These are phyloP conservation scores for Argentina anserina DNA, from an alignment of 306 rosid species.

Conservation along the genomic window DNA sequence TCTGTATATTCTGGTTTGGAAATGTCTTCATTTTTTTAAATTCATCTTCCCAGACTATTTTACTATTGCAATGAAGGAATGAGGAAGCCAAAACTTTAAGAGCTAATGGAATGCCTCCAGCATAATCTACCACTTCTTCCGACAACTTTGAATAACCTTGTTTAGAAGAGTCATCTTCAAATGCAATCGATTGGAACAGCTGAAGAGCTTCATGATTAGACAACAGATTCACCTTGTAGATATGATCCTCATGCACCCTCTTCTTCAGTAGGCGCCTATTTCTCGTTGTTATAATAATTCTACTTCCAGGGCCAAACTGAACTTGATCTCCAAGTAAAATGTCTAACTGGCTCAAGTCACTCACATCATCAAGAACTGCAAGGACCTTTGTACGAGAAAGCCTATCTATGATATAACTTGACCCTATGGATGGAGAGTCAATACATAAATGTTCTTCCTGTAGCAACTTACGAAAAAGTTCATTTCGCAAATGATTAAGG, in stretches of 20 bases:
- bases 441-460: too few relatives aligned
- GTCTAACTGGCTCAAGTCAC: too few relatives aligned
- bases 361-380: too few relatives aligned
- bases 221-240: constrained; percentile 5
- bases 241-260: neutral
- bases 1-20: neutral
- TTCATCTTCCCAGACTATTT: neutral
- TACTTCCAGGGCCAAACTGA: too few relatives aligned
- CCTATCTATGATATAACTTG: too few relatives aligned
- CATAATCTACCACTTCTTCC: neutral
- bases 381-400: too few relatives aligned
- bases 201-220: neutral
- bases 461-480: too few relatives aligned
- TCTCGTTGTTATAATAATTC: too few relatives aligned
- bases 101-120: constrained; percentile 14
- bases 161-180: neutral
- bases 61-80: neutral
- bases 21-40: neutral
- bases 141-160: neutral
- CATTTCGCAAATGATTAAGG: too few relatives aligned
- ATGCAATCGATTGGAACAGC: constrained; percentile 11
- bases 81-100: constrained; percentile 13
- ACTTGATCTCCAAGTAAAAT: too few relatives aligned
- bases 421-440: too few relatives aligned
- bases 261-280: too few relatives aligned